These are phyloP conservation scores for Salvia sclarea DNA, from an alignment of 305 asterid genomes.

Conservation along the genomic window DNA sequence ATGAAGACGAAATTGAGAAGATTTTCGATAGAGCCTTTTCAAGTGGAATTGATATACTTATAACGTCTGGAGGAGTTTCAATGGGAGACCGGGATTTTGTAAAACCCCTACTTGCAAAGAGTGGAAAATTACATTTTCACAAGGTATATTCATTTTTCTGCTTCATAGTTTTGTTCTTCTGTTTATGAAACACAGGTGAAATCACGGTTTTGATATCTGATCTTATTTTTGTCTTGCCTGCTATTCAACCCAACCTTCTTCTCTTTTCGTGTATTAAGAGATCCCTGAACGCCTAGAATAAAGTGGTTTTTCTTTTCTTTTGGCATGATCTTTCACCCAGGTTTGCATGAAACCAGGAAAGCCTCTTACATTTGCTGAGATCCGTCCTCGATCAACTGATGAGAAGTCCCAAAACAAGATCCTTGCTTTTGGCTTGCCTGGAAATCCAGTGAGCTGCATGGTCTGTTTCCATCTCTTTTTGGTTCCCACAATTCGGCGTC, in stretches of 20 bases:
- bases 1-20: conserved; percentile 65
- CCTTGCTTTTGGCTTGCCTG: conserved; percentile 97
- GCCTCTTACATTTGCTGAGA: conserved; percentile 90
- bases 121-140: conserved; percentile 67
- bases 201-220: conserved; percentile 12
- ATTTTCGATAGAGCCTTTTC: conserved; percentile 66
- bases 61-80: conserved; percentile 97
- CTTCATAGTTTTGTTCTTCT: conserved; percentile 24
- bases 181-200: not conserved
- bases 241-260: not conserved
- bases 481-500: conserved; percentile 76
- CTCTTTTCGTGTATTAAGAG: conserved; percentile 14
- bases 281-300: conserved; percentile 10
- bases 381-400: conserved; percentile 49
- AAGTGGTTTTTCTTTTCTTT: not conserved
- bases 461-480: conserved; percentile 93
- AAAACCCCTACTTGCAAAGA: conserved; percentile 82
- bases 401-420: conserved; percentile 46
- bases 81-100: conserved; percentile 98
- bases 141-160: conserved; percentile 56
- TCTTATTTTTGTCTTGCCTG: conserved; percentile 20
- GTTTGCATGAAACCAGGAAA: conserved; percentile 92
- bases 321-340: conserved; percentile 46
- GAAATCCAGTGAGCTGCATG: conserved; percentile 95
- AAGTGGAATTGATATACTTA: conserved; percentile 69